Evolutionary conservation across 164 flowering plant species (phyloP), one percentile per base, ranked within the genome.

Genomic region (Stephania cephalantha): DNA sequence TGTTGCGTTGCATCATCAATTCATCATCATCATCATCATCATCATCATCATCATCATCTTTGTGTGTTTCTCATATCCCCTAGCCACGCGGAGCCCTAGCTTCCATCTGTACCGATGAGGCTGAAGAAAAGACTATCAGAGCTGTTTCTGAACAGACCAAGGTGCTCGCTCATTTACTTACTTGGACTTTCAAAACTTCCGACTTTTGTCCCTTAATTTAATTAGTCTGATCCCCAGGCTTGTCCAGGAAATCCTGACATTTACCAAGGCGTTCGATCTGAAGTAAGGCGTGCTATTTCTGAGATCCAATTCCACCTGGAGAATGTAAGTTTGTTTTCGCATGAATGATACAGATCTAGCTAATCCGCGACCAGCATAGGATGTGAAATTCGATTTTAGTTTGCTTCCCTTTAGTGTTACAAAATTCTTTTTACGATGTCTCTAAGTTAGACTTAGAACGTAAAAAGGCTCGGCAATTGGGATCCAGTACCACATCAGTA

Each of bases 221-320:
- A 70, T 45, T 55, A n/a, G 17, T 55, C 17, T 55, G 17, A 12
- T 55, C 71, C 76, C 58, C 80, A 81, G 88, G 50, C 82, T 73
- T 58, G 79, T 29, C 83, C 83, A 77, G 83, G 71, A 55, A 82
- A 81, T 70, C 78, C 71, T 53, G 85, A 79, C 50, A 83, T 93
- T 72, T 85, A 85, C 78, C 87, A 87, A 84, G 88, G 90, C 75
- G 89, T 87, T 71, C 78, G 86, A 50, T 79, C 86, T 73, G 90
- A 89, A 86, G 90, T 91, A 71, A 85, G 89, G 63, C 88, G 87
- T 76, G 90, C 91, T 68, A 83, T 90, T 69, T 81, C 87, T 73
- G 91, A 90, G 71, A 85, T 90, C 72, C 89, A 84, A 75, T 76
- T 72, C 80, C 89, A 90, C 80, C 84, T 90, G 8, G 84, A 82